phyloP scores from a whole-genome alignment of 2,329 filamentous ascomycete genomes.

The Fusarium algeriense region DNA sequence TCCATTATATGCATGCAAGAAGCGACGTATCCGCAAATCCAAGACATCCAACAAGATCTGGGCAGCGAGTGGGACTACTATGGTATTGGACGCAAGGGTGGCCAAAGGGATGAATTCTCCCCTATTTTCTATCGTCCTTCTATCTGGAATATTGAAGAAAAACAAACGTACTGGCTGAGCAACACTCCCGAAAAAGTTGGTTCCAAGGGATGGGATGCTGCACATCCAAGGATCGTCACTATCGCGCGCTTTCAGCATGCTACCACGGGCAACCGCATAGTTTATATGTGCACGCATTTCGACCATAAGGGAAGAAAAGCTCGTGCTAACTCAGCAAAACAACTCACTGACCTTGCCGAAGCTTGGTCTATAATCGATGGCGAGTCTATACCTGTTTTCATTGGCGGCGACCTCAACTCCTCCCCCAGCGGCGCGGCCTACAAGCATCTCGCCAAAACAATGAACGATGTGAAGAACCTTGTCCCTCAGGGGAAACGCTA shows the following conservation, averaged over 20 bases:
- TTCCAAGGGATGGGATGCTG: constrained; percentile 69
- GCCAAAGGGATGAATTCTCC: constrained; percentile 73
- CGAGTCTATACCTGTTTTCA: constrained; percentile 46
- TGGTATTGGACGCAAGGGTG: constrained; percentile 71
- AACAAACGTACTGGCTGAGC: constrained; percentile 72
- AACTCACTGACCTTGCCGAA: constrained; percentile 50
- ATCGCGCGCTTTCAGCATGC: constrained; percentile 59
- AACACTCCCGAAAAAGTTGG: constrained; percentile 67
- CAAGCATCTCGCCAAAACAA: constrained; percentile 39
- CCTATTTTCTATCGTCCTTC: constrained; percentile 73
- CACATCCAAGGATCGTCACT: constrained; percentile 60
- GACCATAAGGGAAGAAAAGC: constrained; percentile 60
- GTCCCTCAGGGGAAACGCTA: constrained; percentile 41
- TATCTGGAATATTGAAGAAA: constrained; percentile 64
- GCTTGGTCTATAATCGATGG: constrained; percentile 42
- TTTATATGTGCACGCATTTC: constrained; percentile 66
- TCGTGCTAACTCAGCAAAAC: constrained; percentile 57
- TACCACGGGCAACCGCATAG: constrained; percentile 53
- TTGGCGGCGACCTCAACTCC: constrained; percentile 52
- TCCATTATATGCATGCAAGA: constrained; percentile 76
- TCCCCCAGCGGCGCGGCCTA: constrained; percentile 47
- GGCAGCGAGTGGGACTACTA: constrained; percentile 64
- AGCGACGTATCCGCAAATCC: constrained; percentile 69
- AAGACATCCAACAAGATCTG: constrained; percentile 62
- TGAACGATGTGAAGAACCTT: constrained; percentile 45